Evolutionary conservation across 371 early-diverging fungal species (phyloP).

Genomic region (Dinochytrium kinnereticum): DNA sequence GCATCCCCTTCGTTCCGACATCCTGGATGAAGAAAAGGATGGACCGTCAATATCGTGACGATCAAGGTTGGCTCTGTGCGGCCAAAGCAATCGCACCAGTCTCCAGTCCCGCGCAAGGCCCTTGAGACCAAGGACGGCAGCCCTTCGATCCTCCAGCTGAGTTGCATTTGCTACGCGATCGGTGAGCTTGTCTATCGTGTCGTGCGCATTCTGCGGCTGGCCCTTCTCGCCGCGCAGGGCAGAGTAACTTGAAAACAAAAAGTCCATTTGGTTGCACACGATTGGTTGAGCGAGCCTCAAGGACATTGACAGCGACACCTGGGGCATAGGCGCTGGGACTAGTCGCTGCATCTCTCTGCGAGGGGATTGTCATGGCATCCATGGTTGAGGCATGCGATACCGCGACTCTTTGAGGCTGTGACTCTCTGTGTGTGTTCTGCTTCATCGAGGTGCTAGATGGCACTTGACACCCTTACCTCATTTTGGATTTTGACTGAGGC

Average conservation of each 20-base stretch:
- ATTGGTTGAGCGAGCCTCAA: not conserved
- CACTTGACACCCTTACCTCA: too few species aligned
- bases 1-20: conserved; percentile 81
- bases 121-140: conserved; percentile 85
- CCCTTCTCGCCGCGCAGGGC: conserved; percentile 81
- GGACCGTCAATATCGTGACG: not conserved
- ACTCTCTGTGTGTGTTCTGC: too few species aligned
- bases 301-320: not conserved
- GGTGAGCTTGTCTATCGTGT: conserved; percentile 84
- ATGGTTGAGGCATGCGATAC: too few species aligned
- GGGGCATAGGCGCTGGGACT: too few species aligned
- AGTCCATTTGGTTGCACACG: conserved; percentile 66
- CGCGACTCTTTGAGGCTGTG: too few species aligned
- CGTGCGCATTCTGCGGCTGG: conserved; percentile 72
- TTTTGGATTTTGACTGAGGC: too few species aligned
- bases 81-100: conserved; percentile 51
- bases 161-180: conserved; percentile 85
- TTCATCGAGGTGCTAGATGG: too few species aligned
- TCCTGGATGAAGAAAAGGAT: conserved; percentile 56
- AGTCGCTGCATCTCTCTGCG: too few species aligned
- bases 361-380: too few species aligned
- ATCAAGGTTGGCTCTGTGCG: not conserved
- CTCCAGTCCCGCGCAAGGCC: conserved; percentile 83
- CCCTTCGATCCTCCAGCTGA: conserved; percentile 86
- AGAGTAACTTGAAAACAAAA: conserved; percentile 74